Evolutionary conservation across 257 asterid genomes (phyloP).

Genomic region (Henckelia pumila): DNA sequence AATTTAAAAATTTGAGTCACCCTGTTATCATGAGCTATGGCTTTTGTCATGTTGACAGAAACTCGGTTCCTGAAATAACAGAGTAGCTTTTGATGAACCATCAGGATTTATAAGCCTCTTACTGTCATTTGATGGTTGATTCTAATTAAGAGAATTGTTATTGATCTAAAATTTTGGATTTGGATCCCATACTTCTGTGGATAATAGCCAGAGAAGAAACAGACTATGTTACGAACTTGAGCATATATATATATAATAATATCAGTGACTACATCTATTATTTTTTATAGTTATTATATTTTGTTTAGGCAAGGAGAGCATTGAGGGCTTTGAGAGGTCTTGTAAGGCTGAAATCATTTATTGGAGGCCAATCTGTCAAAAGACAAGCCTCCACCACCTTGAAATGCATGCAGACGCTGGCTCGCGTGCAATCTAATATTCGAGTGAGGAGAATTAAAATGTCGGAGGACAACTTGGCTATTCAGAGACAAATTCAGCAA

Average conservation of each 20-base stretch:
- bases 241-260: neutral
- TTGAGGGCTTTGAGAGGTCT: constrained; percentile 70
- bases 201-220: too few relatives aligned
- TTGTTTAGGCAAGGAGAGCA: constrained; percentile 65
- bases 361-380: constrained; percentile 57
- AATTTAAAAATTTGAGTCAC: too few relatives aligned
- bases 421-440: constrained; percentile 67
- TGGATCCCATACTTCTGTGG: neutral
- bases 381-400: constrained; percentile 65
- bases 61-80: too few relatives aligned
- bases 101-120: neutral
- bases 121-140: neutral
- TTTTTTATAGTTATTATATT: constrained; percentile 15
- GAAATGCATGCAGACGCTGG: constrained; percentile 68
- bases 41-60: too few relatives aligned
- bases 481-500: constrained; percentile 69
- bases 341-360: constrained; percentile 57
- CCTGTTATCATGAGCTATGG: too few relatives aligned
- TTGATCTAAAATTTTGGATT: neutral
- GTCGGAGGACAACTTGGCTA: constrained; percentile 58
- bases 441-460: constrained; percentile 57
- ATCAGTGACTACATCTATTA: neutral
- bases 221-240: neutral
- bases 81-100: neutral
- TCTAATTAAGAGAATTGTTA: neutral